These are phyloP conservation scores for Lachancea nothofagi DNA, from an alignment of 805 yeast genomes.

Conservation along the genomic window DNA sequence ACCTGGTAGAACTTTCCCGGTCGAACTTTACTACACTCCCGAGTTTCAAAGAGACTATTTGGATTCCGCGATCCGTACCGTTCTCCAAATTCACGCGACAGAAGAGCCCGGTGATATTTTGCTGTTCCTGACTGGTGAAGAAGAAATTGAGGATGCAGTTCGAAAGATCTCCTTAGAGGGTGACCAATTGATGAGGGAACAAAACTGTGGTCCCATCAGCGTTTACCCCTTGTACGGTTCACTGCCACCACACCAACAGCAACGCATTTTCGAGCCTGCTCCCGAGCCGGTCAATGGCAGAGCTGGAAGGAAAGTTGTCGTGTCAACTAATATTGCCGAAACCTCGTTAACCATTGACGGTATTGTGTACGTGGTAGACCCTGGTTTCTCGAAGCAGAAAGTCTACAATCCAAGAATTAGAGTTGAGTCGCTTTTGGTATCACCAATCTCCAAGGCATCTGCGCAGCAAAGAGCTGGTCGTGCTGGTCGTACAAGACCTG, in stretches of 20 bases:
- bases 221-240: conserved; percentile 97
- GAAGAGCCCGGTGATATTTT: conserved; percentile 90
- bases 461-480: conserved; percentile 99
- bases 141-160: conserved; percentile 96
- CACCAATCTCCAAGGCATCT: conserved; percentile 94
- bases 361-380: conserved; percentile 93
- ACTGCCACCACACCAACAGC: conserved; percentile 92
- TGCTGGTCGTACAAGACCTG: conserved; percentile 99
- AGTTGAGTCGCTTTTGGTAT: conserved; percentile 88
- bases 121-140: conserved; percentile 90
- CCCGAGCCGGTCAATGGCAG: conserved; percentile 68
- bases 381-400: conserved; percentile 94
- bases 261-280: conserved; percentile 87
- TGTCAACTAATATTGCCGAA: conserved; percentile 95
- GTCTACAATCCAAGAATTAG: conserved; percentile 94
- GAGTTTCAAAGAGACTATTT: conserved; percentile 92
- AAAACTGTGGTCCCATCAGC: conserved; percentile 79
- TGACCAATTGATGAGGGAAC: conserved; percentile 84
- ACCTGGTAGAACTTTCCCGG: conserved; percentile 97
- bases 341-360: conserved; percentile 97
- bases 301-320: conserved; percentile 92
- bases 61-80: conserved; percentile 93
- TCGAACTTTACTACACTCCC: conserved; percentile 93
- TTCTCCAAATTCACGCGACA: conserved; percentile 92
- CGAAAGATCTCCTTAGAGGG: conserved; percentile 81